Evolutionary conservation across 768 basidiomycete species (phyloP).

Genomic region (Tricholoma furcatifolium): DNA sequence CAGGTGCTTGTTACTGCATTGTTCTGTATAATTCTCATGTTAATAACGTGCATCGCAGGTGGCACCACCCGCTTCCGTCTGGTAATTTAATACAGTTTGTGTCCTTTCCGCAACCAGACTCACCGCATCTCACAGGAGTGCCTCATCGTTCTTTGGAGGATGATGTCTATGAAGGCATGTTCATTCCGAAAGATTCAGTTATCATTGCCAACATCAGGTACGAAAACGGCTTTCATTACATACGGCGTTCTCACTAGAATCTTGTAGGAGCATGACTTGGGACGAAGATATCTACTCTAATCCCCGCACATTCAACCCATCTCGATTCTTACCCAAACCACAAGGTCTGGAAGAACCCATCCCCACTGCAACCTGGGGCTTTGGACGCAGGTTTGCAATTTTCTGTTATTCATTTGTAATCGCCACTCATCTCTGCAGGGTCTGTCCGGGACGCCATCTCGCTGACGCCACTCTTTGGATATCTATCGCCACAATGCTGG

Average conservation of each 20-base stretch:
- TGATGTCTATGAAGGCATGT: constrained; percentile 22
- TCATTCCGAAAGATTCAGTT: constrained; percentile 20
- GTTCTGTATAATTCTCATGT: not conserved
- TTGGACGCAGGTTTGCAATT: constrained; percentile 28
- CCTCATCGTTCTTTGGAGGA: constrained; percentile 18
- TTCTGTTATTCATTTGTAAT: not conserved
- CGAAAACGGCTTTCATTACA: not conserved
- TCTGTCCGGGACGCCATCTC: constrained; percentile 27
- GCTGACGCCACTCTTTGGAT: constrained; percentile 22
- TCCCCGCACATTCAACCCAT: constrained; percentile 25
- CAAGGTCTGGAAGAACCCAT: constrained; percentile 17
- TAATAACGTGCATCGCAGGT: not conserved
- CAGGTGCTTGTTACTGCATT: not conserved
- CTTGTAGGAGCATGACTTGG: constrained; percentile 25
- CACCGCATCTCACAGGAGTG: constrained; percentile 6
- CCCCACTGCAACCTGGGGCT: constrained; percentile 29
- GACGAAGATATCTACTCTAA: constrained; percentile 28
- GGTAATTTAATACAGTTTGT: not conserved
- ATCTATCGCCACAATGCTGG: constrained; percentile 24
- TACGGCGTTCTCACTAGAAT: not conserved
- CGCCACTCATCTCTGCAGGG: constrained; percentile 1
- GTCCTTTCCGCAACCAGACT: not conserved
- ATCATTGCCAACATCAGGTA: constrained; percentile 21
- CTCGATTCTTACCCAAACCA: constrained; percentile 25
- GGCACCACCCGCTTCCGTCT: constrained; percentile 15